Base-by-base conservation (phyloP, 2,329 filamentous ascomycete genomes). In the Aureobasidium musti region DNA sequence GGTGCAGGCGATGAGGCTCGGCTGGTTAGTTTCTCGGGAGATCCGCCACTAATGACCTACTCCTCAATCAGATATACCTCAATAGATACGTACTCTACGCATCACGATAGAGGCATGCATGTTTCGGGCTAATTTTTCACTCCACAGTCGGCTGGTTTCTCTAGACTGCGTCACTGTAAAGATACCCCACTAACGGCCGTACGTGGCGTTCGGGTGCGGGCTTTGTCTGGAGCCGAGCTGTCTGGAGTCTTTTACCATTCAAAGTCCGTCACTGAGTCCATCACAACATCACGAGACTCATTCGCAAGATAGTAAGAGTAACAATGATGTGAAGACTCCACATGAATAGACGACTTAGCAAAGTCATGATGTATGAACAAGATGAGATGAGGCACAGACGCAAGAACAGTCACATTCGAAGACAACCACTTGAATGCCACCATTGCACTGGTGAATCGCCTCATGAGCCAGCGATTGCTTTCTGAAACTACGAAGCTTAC, bases 1-100 rank as follows among this genome's bases (percentile, higher is more conserved):
- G 54, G 23, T 59, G 26, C 35, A 59, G 2, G 23, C 14, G 23
- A 59, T 59, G 54, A 59, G 54, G 54, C 54, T 59, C 54, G 23
- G 54, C 23, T 30, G 41, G 23, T 30, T 11, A n/a, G 19, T 43
- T 43, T 59, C 7, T 23, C 37, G 54, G 54, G 37, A n/a, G 26
- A 43, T 59, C 30, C 3, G 19, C 54, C 54, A 59, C 54, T 43
- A 59, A 35, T 17, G 30, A 53, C 33, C 30, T 35, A 21, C 50
- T 53, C n/a, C n/a, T n/a, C n/a, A n/a, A n/a, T n/a, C 50, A 35
- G 21, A 5, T 53, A 21, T 30, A 21, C n/a, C 19, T 8, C 5
- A n/a, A 35, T 35, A 21, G 50, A 30, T 57, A 37, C 54, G 37
- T 57, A 43, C 33, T n/a, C 5, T 17, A 26, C 7, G 21, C 52